These are phyloP conservation scores for Meyerozyma smithsonii DNA, from an alignment of 1,139 yeast genomes.

Conservation along the genomic window DNA sequence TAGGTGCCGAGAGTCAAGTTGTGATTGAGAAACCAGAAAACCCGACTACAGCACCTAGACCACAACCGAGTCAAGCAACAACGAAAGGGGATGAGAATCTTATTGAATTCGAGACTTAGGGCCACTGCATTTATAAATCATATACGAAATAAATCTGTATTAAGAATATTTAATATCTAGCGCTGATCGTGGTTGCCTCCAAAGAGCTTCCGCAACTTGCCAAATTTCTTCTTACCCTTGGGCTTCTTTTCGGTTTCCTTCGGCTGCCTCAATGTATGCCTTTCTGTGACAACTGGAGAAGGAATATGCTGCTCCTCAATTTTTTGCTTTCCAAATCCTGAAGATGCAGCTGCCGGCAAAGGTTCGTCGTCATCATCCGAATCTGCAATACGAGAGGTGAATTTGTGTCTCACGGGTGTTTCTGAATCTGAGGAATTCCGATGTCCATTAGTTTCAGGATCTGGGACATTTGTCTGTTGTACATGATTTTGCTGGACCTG, in stretches of 20 bases:
- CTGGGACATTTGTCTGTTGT: background rate
- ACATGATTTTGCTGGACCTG: constrained; percentile 6
- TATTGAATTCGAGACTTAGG: constrained; percentile 17
- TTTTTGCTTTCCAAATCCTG: background rate
- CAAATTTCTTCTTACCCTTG: constrained; percentile 47
- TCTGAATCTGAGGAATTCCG: background rate
- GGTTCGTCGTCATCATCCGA: constrained; percentile 45
- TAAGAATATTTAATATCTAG: background rate
- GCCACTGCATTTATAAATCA: background rate
- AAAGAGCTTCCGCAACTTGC: constrained; percentile 57
- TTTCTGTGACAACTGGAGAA: background rate
- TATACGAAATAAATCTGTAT: background rate
- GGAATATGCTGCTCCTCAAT: constrained; percentile 6
- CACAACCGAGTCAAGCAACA: background rate
- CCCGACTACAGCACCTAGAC: background rate
- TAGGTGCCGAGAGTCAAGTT: constrained; percentile 45
- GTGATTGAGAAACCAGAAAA: constrained; percentile 16
- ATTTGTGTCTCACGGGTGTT: constrained; percentile 5
- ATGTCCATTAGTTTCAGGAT: background rate
- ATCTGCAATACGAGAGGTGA: constrained; percentile 50
- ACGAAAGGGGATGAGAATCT: constrained; percentile 9
- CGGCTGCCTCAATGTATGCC: background rate
- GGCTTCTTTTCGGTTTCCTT: constrained; percentile 14
- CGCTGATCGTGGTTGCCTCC: constrained; percentile 29
- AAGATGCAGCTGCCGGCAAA: constrained; percentile 5